These are phyloP conservation scores for Silene coronaria DNA, from an alignment of 179 eudicot species.

Conservation along the genomic window DNA sequence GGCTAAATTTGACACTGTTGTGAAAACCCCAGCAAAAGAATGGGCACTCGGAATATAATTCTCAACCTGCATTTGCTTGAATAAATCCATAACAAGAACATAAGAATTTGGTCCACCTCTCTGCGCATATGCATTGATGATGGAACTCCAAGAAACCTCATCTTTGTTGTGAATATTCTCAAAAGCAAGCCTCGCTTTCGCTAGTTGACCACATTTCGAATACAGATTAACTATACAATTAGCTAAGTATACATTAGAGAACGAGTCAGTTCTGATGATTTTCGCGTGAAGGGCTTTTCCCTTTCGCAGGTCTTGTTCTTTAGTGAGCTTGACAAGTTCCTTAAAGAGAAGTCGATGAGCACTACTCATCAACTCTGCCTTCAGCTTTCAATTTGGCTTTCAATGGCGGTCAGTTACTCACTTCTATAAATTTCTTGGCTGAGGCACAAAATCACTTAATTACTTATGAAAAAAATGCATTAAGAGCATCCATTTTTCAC, in stretches of 20 bases:
- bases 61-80: slow-evolving; percentile 34
- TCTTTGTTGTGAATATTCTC: slow-evolving; percentile 31
- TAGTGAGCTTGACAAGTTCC: slow-evolving; percentile 39
- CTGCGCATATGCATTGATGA: slow-evolving; percentile 44
- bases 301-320: slow-evolving; percentile 30
- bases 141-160: slow-evolving; percentile 40
- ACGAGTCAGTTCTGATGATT: slow-evolving; percentile 38
- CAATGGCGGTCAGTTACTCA: neutral
- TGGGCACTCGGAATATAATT: slow-evolving; percentile 36
- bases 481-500: neutral
- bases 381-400: neutral
- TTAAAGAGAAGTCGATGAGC: slow-evolving; percentile 38
- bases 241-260: slow-evolving; percentile 40
- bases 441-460: neutral
- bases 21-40: slow-evolving; percentile 46
- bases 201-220: slow-evolving; percentile 43
- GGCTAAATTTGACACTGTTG: slow-evolving; percentile 31
- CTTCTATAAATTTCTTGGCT: neutral
- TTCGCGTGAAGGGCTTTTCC: slow-evolving; percentile 52
- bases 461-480: no score
- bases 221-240: slow-evolving; percentile 48
- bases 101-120: slow-evolving; percentile 37
- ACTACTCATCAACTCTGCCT: slow-evolving; percentile 27
- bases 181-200: slow-evolving; percentile 44
- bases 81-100: slow-evolving; percentile 43